Base-by-base conservation (phyloP, 2,329 filamentous ascomycete species). In the Exophiala mesophila region DNA sequence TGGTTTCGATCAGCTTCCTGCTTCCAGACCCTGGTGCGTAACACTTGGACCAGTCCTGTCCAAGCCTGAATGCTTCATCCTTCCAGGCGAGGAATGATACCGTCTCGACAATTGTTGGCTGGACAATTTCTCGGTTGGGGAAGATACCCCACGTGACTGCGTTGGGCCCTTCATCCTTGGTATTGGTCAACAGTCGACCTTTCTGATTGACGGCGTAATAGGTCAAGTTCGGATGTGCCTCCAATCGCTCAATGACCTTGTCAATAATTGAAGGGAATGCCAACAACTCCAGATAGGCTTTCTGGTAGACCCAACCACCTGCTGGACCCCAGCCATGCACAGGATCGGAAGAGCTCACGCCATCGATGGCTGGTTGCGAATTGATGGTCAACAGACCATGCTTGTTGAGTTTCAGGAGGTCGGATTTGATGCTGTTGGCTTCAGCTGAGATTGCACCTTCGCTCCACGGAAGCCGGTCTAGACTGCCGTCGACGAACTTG, bases 101-200 rank as follows among this genome's bases (percentile, higher is more conserved):
- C 13, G 87, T 94, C 69, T 98, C 92, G 39, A 98, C 92, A 57
- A 98, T 96, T n/a, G 92, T 98, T 10, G 92, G 92, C 65, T 98
- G 92, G n/a, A 98, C 89, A 60, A 98, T 96, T 66, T 98, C 92
- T 64, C 97, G 94, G 45, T 92, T 92, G 0, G 92, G 90, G 71
- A 97, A 98, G 23, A 98, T 94, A 66, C 92, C 92, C 92, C 92
- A 98, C 2, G 92, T 98, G 36, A 98, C 86, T n/a, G 92, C 92
- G 58, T 98, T 98, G 26, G 92, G 92, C 4, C 88, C 86, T 55
- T 94, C 88, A 16, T 80, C 78, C 6, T 82, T 81, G 1, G 88
- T 82, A 59, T 98, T 97, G 19, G 88, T 92, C 63, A 81, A 82
- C 42, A 97, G 73, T 44, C 83, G 78, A 19, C 90, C 89, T 15